Conservation (phyloP, 2,329 filamentous ascomycete genomes). For the Knufia petricola region DNA sequence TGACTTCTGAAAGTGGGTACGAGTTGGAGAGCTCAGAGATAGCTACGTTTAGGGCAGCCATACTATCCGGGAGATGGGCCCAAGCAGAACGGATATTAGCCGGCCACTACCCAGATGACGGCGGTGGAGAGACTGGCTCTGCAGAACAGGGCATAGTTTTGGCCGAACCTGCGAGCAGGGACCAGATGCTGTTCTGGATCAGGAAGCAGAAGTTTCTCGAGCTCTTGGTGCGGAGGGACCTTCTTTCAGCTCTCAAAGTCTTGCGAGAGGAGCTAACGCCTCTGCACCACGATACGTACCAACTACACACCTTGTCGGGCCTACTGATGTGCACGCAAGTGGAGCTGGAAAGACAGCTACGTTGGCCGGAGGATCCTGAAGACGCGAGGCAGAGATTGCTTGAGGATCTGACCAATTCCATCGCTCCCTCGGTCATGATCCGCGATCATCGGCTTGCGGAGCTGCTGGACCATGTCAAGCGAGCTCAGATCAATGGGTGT, state of each 20-base stretch:
- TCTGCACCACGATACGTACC: constrained; percentile 64
- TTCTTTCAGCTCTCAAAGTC: constrained; percentile 66
- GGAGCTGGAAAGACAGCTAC: constrained; percentile 64
- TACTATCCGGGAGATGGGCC: constrained; percentile 70
- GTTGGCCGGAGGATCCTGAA: constrained; percentile 75
- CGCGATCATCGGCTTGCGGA: constrained; percentile 79
- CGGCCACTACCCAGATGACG: constrained; percentile 30
- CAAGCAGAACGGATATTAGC: constrained; percentile 72
- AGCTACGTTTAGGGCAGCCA: constrained; percentile 70
- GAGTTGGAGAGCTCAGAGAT: constrained; percentile 79
- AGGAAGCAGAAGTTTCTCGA: constrained; percentile 94
- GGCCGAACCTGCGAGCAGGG: constrained; percentile 62
- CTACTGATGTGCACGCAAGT: constrained; percentile 81
- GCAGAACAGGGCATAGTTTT: constrained; percentile 55
- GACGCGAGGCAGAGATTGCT: constrained; percentile 65
- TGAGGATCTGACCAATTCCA: constrained; percentile 75
- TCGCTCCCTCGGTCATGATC: constrained; percentile 94
- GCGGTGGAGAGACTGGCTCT: constrained; percentile 9
- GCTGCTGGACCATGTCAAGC: constrained; percentile 73
- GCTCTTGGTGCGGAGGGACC: constrained; percentile 67
- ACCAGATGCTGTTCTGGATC: constrained; percentile 77
- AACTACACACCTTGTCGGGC: constrained; percentile 73
- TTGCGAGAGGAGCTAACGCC: constrained; percentile 81
- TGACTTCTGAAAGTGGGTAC: constrained; percentile 75
- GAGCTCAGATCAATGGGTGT: constrained; percentile 71